Base-by-base conservation (phyloP, 2,329 filamentous ascomycete species). In the Esteya vermicola region DNA sequence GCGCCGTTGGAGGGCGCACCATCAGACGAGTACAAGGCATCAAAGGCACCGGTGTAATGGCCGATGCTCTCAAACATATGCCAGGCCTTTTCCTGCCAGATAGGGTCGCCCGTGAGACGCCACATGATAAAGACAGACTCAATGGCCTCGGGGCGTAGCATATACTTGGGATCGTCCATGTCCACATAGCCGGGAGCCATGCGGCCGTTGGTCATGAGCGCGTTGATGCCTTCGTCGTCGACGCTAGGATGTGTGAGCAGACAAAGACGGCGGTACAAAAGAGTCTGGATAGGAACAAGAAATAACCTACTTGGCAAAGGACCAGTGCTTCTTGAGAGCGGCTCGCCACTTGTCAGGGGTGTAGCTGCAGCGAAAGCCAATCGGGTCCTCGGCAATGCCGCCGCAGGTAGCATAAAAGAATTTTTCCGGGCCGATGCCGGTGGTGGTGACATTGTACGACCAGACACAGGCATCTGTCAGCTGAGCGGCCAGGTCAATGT, bases 51-150 rank as follows among this genome's bases (percentile, higher is more conserved):
- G 12, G 80, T 82, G 49, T 72, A 62, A 49, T 65, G 64, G 42
- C 74, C 63, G 26, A 86, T 66, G 9, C 72, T 68, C 40, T 70
- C 54, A 53, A 85, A 85, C 81, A 86, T 85, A 41, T 64, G 62
- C 81, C 81, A 85, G 2, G 79, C 81, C 52, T 75, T 75, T 43
- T 80, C 70, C 52, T 73, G 73, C 68, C 76, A 81, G 36, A 64
- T 60, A 1, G 64, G 48, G 46, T 83, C 73, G 21, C 80, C 81
- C 0, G 81, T 85, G 43, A 84, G 65, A 42, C 81, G 72, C 55
- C 80, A 85, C 64, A 89, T 73, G 52, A 85, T 72, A 56, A 85
- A 89, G 5, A 91, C 72, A 13, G 76, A 81, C 61, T 89, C 83
- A 40, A 89, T 85, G 3, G 82, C 82, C 58, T 89, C 83, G 18